Conservation (phyloP, 2,329 filamentous ascomycete genomes). For the Thermothelomyces thermophilus region DNA sequence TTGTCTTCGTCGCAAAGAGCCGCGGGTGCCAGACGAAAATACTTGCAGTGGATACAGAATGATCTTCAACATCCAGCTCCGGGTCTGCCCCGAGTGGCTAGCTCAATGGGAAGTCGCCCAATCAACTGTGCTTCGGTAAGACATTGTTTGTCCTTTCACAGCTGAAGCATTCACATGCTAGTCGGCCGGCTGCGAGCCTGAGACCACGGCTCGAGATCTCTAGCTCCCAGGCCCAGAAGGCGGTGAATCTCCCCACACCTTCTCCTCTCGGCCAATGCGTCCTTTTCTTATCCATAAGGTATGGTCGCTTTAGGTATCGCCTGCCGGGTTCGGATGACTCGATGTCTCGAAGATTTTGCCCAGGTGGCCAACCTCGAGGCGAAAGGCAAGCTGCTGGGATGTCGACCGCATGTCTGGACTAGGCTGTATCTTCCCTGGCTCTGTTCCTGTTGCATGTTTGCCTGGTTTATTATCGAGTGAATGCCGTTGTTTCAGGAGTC, state of each 20-base stretch:
- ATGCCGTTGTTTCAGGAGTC: too few relatives aligned
- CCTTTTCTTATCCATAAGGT: too few relatives aligned
- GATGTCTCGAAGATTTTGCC: background rate
- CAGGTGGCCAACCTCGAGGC: background rate
- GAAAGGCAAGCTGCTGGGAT: background rate
- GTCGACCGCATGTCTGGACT: too few relatives aligned
- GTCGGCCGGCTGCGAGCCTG: background rate
- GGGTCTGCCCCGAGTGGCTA: background rate
- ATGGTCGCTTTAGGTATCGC: slow-evolving; percentile 2
- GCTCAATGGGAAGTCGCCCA: slow-evolving; percentile 3
- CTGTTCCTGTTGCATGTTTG: too few relatives aligned
- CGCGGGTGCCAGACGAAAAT: background rate
- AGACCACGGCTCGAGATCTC: background rate
- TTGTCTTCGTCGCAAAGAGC: background rate
- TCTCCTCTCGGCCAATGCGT: background rate
- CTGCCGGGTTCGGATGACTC: background rate
- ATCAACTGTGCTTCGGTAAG: slow-evolving; percentile 11
- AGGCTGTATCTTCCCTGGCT: too few relatives aligned
- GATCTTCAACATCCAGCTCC: slow-evolving; percentile 4
- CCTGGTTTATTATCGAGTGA: too few relatives aligned
- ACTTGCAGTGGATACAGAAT: background rate
- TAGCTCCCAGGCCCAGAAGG: background rate
- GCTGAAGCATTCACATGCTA: slow-evolving; percentile 11
- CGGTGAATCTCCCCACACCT: slow-evolving; percentile 4
- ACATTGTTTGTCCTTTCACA: slow-evolving; percentile 2